Evolutionary conservation across 805 yeast genomes (phyloP).

Genomic region (Suhomyces kilbournensis): DNA sequence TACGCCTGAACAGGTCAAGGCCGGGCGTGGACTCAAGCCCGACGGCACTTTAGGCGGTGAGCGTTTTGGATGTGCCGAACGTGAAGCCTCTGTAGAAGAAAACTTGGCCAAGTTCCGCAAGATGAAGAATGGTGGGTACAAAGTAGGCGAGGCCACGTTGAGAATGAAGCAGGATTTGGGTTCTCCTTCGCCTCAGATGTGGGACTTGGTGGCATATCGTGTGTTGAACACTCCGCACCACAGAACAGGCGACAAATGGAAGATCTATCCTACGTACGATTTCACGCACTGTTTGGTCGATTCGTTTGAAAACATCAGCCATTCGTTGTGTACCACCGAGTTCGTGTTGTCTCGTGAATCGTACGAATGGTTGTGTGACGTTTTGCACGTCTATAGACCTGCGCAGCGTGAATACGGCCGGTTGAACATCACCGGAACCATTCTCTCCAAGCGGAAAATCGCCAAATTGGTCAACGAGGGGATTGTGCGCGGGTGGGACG

Average conservation of each 20-base stretch:
- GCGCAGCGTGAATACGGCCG: slow-evolving; percentile 99
- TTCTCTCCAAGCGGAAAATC: slow-evolving; percentile 92
- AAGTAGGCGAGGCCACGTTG: slow-evolving; percentile 88
- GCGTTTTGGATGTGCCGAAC: slow-evolving; percentile 77
- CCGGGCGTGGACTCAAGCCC: slow-evolving; percentile 83
- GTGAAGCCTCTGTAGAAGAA: slow-evolving; percentile 68
- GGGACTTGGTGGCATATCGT: slow-evolving; percentile 98
- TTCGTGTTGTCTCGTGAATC: slow-evolving; percentile 88
- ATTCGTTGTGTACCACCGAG: slow-evolving; percentile 95
- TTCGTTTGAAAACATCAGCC: slow-evolving; percentile 93
- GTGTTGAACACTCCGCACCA: slow-evolving; percentile 90
- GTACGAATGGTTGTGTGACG: slow-evolving; percentile 98
- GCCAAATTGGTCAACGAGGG: slow-evolving; percentile 83
- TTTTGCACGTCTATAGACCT: slow-evolving; percentile 91
- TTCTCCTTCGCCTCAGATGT: slow-evolving; percentile 97
- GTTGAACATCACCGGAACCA: slow-evolving; percentile 89
- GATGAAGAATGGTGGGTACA: slow-evolving; percentile 87
- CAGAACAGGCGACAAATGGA: slow-evolving; percentile 97
- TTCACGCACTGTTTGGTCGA: slow-evolving; percentile 99
- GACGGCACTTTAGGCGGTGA: slow-evolving; percentile 95
- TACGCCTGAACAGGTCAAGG: slow-evolving; percentile 85
- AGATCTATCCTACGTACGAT: slow-evolving; percentile 96
- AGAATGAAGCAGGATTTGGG: slow-evolving; percentile 94
- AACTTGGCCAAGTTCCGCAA: slow-evolving; percentile 77
- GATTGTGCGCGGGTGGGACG: slow-evolving; percentile 95